Evolutionary conservation across 2,329 filamentous ascomycete genomes (phyloP).

Genomic region (Zymoseptoria passerinii): DNA sequence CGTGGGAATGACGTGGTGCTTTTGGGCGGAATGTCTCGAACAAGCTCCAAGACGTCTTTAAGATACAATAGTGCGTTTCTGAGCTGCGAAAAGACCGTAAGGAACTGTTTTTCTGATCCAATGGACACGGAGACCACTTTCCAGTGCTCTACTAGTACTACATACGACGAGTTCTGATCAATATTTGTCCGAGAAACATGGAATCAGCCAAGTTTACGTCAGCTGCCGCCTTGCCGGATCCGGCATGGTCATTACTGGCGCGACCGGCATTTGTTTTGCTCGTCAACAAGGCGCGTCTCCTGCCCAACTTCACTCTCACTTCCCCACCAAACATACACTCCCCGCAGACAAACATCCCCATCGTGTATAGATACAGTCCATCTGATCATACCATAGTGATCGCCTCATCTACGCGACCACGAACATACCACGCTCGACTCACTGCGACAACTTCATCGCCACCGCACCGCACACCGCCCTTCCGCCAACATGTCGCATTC

Average conservation of each 20-base stretch:
- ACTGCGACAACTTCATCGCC: background rate
- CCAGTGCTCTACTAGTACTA: too few relatives aligned
- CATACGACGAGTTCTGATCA: too few relatives aligned
- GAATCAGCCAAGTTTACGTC: background rate
- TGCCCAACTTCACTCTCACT: background rate
- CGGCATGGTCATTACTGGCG: background rate
- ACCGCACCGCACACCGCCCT: background rate
- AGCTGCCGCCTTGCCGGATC: background rate
- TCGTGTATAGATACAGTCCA: background rate
- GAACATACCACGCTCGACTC: constrained; percentile 23
- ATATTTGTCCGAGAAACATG: too few relatives aligned
- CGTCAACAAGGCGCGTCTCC: background rate
- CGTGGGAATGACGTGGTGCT: background rate
- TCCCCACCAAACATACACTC: background rate
- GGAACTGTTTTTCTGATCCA: too few relatives aligned
- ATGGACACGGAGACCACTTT: too few relatives aligned
- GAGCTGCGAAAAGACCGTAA: background rate
- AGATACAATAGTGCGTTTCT: background rate
- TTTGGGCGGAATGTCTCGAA: background rate
- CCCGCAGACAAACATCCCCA: background rate
- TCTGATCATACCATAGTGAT: constrained; percentile 23
- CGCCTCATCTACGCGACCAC: constrained; percentile 44
- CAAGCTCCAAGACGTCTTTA: background rate
- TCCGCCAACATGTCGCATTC: constrained; percentile 17
- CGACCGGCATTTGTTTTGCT: background rate